A percentile compares a stretch with the other conserved stretches of the same genome.
Conservation (phyloP, 1,284 basidiomycete genomes). For the Ustilago vetiveriae region DNA sequence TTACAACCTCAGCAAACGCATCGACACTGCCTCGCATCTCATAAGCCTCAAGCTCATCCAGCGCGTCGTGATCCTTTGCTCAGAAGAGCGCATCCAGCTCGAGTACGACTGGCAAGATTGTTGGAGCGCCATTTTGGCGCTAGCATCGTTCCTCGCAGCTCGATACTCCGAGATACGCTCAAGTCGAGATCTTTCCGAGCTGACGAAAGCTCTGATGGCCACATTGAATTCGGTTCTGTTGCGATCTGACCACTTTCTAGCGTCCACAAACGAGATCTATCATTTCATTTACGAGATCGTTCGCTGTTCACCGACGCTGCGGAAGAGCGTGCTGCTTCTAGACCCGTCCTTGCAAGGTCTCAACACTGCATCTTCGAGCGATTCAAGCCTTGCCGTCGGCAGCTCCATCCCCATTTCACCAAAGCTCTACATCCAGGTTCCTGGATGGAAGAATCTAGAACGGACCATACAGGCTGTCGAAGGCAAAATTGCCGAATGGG, state of each 20-base stretch:
- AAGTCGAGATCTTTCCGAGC: slow-evolving; percentile 25
- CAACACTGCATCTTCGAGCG: not conserved
- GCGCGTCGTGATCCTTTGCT: slow-evolving; percentile 42
- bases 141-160: slow-evolving; percentile 43
- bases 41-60: slow-evolving; percentile 52
- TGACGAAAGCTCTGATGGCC: slow-evolving; percentile 47
- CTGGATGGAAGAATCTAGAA: slow-evolving; percentile 44
- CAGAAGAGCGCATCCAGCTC: slow-evolving; percentile 45
- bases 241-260: slow-evolving; percentile 46
- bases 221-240: slow-evolving; percentile 49
- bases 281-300: slow-evolving; percentile 59
- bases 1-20: slow-evolving; percentile 60
- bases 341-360: slow-evolving; percentile 10
- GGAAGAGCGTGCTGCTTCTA: slow-evolving; percentile 28
- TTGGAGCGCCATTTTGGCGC: slow-evolving; percentile 51
- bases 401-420: slow-evolving; percentile 14
- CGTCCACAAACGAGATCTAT: slow-evolving; percentile 47
- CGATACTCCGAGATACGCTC: slow-evolving; percentile 44
- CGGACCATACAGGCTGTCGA: slow-evolving; percentile 48
- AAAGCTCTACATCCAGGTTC: slow-evolving; percentile 29
- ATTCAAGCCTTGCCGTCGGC: not conserved
- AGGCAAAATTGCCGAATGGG: slow-evolving; percentile 38
- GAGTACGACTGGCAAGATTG: slow-evolving; percentile 60
- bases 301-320: slow-evolving; percentile 34
- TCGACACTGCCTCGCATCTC: slow-evolving; percentile 49